A percentile compares a stretch with the other conserved stretches of the same genome.
phyloP scores from a whole-genome alignment of 2,329 filamentous ascomycete genomes.

The Colletotrichum shisoi region DNA sequence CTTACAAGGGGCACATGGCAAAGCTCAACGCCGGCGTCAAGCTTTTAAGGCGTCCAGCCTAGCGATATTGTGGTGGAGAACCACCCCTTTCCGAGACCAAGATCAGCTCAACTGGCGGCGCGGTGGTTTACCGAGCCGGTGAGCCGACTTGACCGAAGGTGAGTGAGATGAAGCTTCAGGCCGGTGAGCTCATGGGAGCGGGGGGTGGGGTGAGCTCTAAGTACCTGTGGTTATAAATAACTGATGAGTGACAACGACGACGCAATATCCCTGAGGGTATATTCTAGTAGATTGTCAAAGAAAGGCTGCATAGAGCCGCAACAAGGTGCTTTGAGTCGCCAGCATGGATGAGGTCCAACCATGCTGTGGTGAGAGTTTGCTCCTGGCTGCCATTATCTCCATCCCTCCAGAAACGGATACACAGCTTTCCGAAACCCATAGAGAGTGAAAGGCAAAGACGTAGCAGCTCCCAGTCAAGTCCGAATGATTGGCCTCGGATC shows the following conservation, averaged over 20 bases:
- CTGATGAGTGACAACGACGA: neutral
- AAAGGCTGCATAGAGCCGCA: neutral
- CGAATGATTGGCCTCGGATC: no score
- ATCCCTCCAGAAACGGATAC: no score
- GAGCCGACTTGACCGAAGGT: conserved; percentile 30
- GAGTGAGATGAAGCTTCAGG: conserved; percentile 14
- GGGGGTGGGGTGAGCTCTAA: neutral
- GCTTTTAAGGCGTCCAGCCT: conserved; percentile 35
- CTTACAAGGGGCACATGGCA: conserved; percentile 1
- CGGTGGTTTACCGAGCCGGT: conserved; percentile 19
- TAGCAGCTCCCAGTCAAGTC: no score
- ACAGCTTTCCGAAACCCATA: no score
- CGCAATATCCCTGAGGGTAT: neutral
- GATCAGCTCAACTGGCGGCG: neutral
- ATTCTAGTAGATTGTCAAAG: neutral
- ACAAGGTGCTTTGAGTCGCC: neutral
- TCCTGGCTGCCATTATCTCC: neutral
- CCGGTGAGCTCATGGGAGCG: neutral
- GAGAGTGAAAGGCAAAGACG: no score
- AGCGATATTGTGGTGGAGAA: conserved; percentile 34
- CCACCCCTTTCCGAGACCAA: conserved; percentile 8
- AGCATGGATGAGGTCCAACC: neutral
- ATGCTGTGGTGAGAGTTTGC: no score
- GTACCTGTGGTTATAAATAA: neutral
- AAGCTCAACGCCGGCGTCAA: conserved; percentile 19